These are phyloP conservation scores for Cladosporium phlei DNA, from an alignment of 2,329 filamentous ascomycete species.

Conservation along the genomic window DNA sequence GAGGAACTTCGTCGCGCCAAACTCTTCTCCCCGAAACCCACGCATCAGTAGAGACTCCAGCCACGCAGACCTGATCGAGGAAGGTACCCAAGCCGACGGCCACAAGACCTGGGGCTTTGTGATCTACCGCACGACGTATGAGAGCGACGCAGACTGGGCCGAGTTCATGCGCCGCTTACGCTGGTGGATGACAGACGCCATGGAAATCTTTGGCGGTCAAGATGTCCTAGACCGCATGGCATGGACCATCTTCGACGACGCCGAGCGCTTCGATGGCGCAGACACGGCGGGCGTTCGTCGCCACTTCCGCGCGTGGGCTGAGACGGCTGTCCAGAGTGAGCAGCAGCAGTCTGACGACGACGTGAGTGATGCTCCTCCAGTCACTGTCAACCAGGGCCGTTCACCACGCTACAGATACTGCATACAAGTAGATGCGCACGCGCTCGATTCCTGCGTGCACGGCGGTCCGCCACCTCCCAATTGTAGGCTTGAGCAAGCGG, in stretches of 20 bases:
- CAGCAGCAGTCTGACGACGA: background rate
- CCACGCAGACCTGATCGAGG: slow-evolving; percentile 16
- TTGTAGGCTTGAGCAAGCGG: too few relatives aligned
- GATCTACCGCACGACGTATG: slow-evolving; percentile 19
- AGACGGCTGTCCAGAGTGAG: slow-evolving; percentile 3
- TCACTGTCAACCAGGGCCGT: too few relatives aligned
- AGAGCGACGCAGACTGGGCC: slow-evolving; percentile 16
- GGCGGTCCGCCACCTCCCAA: too few relatives aligned
- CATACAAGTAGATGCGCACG: too few relatives aligned
- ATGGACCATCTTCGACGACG: slow-evolving; percentile 16
- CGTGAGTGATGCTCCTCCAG: background rate
- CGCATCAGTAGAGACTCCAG: slow-evolving; percentile 6
- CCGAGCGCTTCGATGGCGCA: slow-evolving; percentile 14
- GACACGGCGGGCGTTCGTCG: slow-evolving; percentile 5
- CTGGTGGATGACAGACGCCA: slow-evolving; percentile 2
- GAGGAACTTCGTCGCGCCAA: too few relatives aligned
- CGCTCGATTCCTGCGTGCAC: too few relatives aligned
- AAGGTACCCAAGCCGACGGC: slow-evolving; percentile 3
- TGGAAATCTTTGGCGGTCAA: slow-evolving; percentile 11
- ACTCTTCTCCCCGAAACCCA: too few relatives aligned
- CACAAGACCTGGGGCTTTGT: slow-evolving; percentile 19
- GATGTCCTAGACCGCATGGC: slow-evolving; percentile 14
- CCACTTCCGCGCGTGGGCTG: slow-evolving; percentile 15
- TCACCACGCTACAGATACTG: too few relatives aligned
- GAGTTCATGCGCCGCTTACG: slow-evolving; percentile 14